Evolutionary conservation across 768 basidiomycete genomes (phyloP).

Genomic region (Mycena olivaceomarginata): DNA sequence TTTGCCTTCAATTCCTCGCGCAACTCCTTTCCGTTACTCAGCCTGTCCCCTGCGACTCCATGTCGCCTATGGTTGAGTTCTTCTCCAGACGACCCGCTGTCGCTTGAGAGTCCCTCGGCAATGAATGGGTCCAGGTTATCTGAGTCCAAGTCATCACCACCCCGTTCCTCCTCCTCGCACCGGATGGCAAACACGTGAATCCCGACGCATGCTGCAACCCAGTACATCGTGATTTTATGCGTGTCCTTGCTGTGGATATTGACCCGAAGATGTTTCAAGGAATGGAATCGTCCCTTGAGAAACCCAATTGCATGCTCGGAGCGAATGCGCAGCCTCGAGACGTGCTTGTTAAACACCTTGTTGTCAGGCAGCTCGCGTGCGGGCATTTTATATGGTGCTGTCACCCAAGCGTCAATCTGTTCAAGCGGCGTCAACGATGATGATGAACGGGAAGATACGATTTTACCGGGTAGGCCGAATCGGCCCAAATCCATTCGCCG

Average conservation of each 20-base stretch:
- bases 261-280: conserved; percentile 29
- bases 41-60: background rate
- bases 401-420: conserved; percentile 14
- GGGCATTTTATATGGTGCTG: conserved; percentile 30
- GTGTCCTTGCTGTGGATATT: conserved; percentile 1
- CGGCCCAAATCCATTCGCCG: conserved; percentile 59
- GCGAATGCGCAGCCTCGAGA: conserved; percentile 27
- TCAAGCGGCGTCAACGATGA: too few relatives aligned
- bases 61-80: background rate
- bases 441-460: too few relatives aligned
- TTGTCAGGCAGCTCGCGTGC: background rate
- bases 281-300: conserved; percentile 32
- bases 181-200: conserved; percentile 49
- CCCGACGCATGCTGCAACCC: conserved; percentile 51
- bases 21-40: too few relatives aligned
- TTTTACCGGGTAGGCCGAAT: conserved; percentile 58
- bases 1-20: too few relatives aligned
- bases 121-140: conserved; percentile 24
- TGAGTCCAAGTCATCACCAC: conserved; percentile 13
- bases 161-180: conserved; percentile 46
- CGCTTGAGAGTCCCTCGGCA: conserved; percentile 19
- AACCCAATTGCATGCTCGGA: conserved; percentile 34
- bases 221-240: conserved; percentile 51
- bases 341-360: background rate
- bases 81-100: background rate